Base-by-base conservation (phyloP, 345 rosid species). In the Eucalyptus caleyi region DNA sequence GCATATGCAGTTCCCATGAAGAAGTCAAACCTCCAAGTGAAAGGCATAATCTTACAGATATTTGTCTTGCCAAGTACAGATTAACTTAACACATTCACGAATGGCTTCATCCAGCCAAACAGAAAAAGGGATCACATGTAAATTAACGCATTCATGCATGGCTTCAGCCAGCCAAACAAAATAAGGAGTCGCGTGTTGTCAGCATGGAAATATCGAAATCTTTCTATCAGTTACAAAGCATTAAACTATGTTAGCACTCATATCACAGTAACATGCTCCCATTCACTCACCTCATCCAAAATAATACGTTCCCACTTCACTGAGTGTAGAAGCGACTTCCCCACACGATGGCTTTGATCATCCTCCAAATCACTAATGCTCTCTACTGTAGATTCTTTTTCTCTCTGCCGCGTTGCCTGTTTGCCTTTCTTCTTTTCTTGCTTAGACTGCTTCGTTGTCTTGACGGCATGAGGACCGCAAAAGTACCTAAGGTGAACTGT, bases 281-380 rank as follows among this genome's bases (percentile, higher is more conserved):
- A 87, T 32, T 54, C 45, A 90, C 95, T 88, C 40, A 98, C 99
- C 97, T 98, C 99, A 89, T 98, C 99, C 93, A 98, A 92, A 89
- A 97, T 96, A 88, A 98, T 94, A 72, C 99, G 96, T 60, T 93
- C 91, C 99, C 99, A 98, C 80, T 92, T 94, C 91, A 98, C 90
- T 81, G 98, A 95, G 86, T 98, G 98, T 93, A 96, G 88, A 93
- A 91, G 90, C 62, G 99, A 97, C 90, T 93, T 94, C 86, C 92
- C 95, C 65, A 60, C 90, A 44, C 80, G 91, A 91, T 91, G 91
- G 59, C 82, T 88, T 87, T 80, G 87, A 80, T 89, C 88, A 91
- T 81, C 91, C 87, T 91, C 92, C 88, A 86, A 65, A 72, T 56
- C 91, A 88, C 88, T 87, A 11, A 47, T 87, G 67, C 50, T 59